Percentiles rank a stretch among this genome's conserved stretches.
phyloP scores from a whole-genome alignment of 352 stramenopile genomes.

The Globisporangium recalcitrans region DNA sequence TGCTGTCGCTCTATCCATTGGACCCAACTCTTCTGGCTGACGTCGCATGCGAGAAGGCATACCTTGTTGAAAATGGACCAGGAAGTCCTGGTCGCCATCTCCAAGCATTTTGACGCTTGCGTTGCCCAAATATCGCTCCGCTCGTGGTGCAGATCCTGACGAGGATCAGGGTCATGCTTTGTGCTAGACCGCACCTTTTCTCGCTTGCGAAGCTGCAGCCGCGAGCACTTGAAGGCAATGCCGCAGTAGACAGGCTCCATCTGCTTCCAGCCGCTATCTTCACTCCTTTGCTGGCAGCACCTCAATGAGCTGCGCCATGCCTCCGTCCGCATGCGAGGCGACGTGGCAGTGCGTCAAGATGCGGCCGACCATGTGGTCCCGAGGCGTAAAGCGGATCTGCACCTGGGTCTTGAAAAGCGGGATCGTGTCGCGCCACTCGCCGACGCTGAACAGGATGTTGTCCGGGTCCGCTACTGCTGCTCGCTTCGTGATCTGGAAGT shows the following conservation, averaged over 20 bases:
- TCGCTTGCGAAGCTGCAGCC: neutral
- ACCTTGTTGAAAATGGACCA: neutral
- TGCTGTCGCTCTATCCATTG: neutral
- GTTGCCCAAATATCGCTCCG: neutral
- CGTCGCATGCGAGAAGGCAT: neutral
- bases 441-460: constrained; percentile 46
- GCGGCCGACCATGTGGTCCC: constrained; percentile 55
- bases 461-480: constrained; percentile 42
- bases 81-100: neutral
- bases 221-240: neutral
- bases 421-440: constrained; percentile 76
- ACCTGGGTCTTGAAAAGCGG: constrained; percentile 60
- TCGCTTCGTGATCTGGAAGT: constrained; percentile 61
- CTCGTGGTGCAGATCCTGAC: neutral
- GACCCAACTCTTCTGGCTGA: neutral
- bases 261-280: neutral
- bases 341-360: constrained; percentile 77
- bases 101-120: neutral
- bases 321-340: constrained; percentile 58
- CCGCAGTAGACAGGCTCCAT: neutral
- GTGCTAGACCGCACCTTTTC: neutral
- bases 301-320: constrained; percentile 72
- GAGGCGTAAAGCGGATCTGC: constrained; percentile 62
- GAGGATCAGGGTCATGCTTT: neutral
- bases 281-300: constrained; percentile 22